A percentile compares a stretch with the other conserved stretches of the same genome.
Evolutionary conservation across 2,329 filamentous ascomycete species (phyloP).

Genomic region (Ceratocystis ficicola): DNA sequence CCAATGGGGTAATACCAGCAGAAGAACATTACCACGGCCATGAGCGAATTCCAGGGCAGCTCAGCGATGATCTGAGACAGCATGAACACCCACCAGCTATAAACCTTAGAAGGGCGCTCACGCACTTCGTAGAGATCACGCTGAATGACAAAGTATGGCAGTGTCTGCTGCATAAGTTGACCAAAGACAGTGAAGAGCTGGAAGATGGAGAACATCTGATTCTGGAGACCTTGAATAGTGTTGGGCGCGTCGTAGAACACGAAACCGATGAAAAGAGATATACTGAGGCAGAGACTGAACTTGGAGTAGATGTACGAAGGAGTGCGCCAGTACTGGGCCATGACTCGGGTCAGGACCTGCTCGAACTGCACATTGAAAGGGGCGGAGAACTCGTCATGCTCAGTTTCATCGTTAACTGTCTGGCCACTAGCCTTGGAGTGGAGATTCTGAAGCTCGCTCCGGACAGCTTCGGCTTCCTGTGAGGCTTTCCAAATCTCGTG

Average conservation of each 20-base stretch:
- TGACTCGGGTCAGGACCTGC: conserved; percentile 60
- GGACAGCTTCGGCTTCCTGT: conserved; percentile 43
- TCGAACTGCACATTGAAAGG: conserved; percentile 56
- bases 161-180: conserved; percentile 64
- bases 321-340: conserved; percentile 85
- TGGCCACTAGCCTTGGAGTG: conserved; percentile 33
- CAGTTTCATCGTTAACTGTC: conserved; percentile 23
- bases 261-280: conserved; percentile 68
- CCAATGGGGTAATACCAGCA: conserved; percentile 81
- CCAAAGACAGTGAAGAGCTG: conserved; percentile 73
- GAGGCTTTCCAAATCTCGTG: conserved; percentile 48
- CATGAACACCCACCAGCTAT: conserved; percentile 78
- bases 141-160: conserved; percentile 77
- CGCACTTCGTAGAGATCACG: conserved; percentile 73
- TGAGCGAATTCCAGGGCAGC: conserved; percentile 69
- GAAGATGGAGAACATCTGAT: conserved; percentile 79
- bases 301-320: conserved; percentile 86
- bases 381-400: conserved; percentile 60
- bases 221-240: conserved; percentile 66
- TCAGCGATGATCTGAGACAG: conserved; percentile 73
- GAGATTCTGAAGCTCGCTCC: conserved; percentile 46
- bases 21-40: conserved; percentile 64
- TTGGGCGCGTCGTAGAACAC: conserved; percentile 63
- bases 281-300: conserved; percentile 49
- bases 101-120: conserved; percentile 72